A percentile compares a stretch with the other conserved stretches of the same genome.
Conservation (phyloP, 2,329 filamentous ascomycete species). For the Ceratocystis lukuohia region DNA sequence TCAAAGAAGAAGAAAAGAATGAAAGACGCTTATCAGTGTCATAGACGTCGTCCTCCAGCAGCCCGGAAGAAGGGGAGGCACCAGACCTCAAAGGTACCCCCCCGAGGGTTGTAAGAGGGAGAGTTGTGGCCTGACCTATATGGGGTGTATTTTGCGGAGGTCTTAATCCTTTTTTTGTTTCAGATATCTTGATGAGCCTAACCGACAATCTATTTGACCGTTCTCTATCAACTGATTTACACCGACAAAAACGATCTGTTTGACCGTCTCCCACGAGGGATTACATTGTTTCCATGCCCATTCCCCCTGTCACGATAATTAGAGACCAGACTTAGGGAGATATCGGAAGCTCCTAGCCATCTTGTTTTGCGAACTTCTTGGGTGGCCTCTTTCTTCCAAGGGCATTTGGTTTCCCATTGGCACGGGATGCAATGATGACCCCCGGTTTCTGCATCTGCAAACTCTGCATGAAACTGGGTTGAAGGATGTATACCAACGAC, state of each 20-base stretch:
- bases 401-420: neutral
- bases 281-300: neutral
- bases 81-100: too few species aligned
- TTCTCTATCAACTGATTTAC: neutral
- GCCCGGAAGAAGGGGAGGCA: too few species aligned
- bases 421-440: neutral
- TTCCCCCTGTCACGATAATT: neutral
- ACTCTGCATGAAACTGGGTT: neutral
- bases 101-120: too few species aligned
- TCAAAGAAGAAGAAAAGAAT: too few species aligned
- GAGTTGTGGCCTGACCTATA: neutral
- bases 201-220: neutral
- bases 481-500: neutral
- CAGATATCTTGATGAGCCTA: neutral
- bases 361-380: neutral
- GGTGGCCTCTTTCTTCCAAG: slow-evolving; percentile 1
- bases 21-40: too few species aligned
- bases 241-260: neutral
- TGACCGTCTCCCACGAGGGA: neutral
- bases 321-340: neutral
- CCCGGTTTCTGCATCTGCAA: slow-evolving; percentile 5
- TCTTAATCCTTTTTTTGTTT: neutral
- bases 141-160: neutral
- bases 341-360: neutral
- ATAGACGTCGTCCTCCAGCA: too few species aligned